Percentiles rank a stretch among this genome's conserved stretches.
phyloP scores from a whole-genome alignment of 75 land plant species.

The Cupressus sempervirens region DNA sequence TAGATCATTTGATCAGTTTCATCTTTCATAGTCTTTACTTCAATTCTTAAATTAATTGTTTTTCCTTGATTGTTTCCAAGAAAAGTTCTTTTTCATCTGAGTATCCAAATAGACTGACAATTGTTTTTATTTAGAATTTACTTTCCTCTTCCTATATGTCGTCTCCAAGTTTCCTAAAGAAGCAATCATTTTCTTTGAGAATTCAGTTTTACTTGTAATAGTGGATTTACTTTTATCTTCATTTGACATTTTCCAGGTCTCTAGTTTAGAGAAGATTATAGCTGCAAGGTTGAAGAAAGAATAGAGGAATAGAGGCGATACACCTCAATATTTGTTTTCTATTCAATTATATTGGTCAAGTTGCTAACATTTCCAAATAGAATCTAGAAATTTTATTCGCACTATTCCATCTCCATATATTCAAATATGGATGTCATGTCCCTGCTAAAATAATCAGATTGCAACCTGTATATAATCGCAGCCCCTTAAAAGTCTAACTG shows the following conservation, averaged over 20 bases:
- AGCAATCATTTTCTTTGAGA: background rate
- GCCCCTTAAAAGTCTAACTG: too few relatives aligned
- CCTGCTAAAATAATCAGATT: too few relatives aligned
- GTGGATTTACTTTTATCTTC: background rate
- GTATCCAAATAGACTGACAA: background rate
- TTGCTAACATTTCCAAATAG: background rate
- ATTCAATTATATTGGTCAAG: background rate
- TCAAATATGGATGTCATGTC: too few relatives aligned
- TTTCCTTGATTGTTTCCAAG: background rate
- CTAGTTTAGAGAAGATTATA: background rate
- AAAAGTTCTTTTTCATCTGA: background rate
- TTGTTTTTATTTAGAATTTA: background rate
- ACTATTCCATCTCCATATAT: background rate
- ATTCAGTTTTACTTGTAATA: background rate
- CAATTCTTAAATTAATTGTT: background rate
- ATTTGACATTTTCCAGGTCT: background rate
- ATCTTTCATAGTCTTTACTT: background rate
- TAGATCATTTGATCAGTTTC: background rate
- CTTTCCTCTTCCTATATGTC: background rate
- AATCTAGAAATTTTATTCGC: background rate
- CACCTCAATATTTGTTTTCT: background rate
- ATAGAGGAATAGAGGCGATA: background rate
- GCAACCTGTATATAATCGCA: too few relatives aligned
- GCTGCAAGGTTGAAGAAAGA: background rate
- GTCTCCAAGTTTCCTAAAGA: background rate